Conservation (phyloP, 768 basidiomycete species). For the Galerina marginata region DNA sequence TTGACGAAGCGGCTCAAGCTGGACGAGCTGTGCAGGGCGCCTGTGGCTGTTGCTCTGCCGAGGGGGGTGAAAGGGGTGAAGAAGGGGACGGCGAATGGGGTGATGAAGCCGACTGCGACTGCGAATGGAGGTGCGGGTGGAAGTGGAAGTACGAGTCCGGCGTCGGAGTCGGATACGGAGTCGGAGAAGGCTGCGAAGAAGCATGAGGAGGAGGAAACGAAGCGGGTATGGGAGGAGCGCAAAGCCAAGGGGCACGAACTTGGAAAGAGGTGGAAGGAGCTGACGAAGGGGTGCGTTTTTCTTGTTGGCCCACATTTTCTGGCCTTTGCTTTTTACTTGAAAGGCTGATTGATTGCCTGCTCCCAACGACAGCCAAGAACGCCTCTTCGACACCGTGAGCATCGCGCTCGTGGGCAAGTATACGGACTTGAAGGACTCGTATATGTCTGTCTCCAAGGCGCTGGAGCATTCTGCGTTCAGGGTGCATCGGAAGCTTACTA, state of each 20-base stretch:
- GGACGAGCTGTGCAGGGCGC: slow-evolving; percentile 41
- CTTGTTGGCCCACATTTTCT: not conserved
- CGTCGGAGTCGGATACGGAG: slow-evolving; percentile 5
- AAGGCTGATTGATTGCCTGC: slow-evolving; percentile 2
- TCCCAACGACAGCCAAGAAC: slow-evolving; percentile 76
- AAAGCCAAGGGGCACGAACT: slow-evolving; percentile 65
- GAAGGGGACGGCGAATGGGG: not conserved
- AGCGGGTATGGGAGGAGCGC: slow-evolving; percentile 55
- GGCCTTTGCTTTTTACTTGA: not conserved
- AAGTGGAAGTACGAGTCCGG: not conserved
- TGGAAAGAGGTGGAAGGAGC: slow-evolving; percentile 77
- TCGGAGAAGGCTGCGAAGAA: slow-evolving; percentile 10
- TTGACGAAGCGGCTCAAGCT: slow-evolving; percentile 85
- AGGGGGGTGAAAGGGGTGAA: not conserved
- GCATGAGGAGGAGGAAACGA: slow-evolving; percentile 23
- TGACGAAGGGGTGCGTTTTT: slow-evolving; percentile 75
- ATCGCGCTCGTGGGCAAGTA: slow-evolving; percentile 98
- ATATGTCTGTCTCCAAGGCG: slow-evolving; percentile 97
- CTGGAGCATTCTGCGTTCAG: slow-evolving; percentile 97
- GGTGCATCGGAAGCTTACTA: slow-evolving; percentile 79
- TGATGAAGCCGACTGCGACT: not conserved
- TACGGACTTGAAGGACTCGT: slow-evolving; percentile 95
- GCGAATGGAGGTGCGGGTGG: slow-evolving; percentile 4
- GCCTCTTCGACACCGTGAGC: slow-evolving; percentile 85
- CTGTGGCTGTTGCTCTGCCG: not conserved